Conservation (phyloP, 202 grass and related monocot genomes). For the Hordeum pubiflorum region DNA sequence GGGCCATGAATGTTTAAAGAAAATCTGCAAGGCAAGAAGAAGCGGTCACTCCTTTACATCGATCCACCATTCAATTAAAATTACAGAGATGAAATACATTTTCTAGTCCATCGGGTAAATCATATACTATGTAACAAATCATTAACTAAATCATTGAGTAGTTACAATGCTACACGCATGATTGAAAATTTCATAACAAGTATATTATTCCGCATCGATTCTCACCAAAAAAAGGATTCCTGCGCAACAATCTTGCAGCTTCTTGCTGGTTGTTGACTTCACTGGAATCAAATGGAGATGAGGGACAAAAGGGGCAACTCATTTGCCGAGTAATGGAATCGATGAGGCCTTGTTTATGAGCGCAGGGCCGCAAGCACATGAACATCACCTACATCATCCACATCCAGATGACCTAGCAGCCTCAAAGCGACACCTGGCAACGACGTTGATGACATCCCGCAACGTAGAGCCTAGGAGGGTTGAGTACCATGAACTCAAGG, state of each 20-base stretch:
- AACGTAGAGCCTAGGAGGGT: too few species aligned
- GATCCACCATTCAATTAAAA: neutral
- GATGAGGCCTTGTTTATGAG: too few species aligned
- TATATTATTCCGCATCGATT: too few species aligned
- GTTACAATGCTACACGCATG: neutral
- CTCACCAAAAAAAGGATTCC: constrained; percentile 26
- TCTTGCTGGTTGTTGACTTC: constrained; percentile 69
- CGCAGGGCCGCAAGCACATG: too few species aligned
- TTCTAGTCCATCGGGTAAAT: neutral
- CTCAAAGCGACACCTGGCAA: too few species aligned
- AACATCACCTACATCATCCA: too few species aligned
- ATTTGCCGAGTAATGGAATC: too few species aligned
- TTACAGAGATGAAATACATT: neutral
- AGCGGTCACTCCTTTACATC: neutral
- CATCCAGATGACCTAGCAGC: too few species aligned
- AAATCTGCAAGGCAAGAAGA: neutral
- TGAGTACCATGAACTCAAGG: too few species aligned
- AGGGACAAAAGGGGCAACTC: too few species aligned
- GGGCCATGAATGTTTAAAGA: too few species aligned
- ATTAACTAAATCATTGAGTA: neutral
- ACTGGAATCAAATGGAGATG: constrained; percentile 12
- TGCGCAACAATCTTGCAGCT: constrained; percentile 69
- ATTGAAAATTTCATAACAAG: neutral
- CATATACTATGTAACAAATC: neutral
- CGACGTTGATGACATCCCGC: too few species aligned